A percentile compares a stretch with the other conserved stretches of the same genome.
Evolutionary conservation across 495 filamentous ascomycete genomes (phyloP).

Genomic region (Immersiella caudata): DNA sequence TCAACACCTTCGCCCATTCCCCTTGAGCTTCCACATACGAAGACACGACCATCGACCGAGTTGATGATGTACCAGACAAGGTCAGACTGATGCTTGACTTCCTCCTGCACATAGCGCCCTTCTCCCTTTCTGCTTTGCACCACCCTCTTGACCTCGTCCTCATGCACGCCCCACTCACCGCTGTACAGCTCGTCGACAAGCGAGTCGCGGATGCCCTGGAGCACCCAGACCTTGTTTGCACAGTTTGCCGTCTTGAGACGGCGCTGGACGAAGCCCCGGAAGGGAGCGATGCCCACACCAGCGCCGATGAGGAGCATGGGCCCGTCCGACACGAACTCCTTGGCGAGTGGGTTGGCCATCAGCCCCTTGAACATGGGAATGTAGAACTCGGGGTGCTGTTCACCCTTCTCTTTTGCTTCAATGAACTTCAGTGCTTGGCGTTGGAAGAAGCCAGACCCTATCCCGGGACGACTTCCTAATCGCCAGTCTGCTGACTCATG

Average conservation of each 20-base stretch:
- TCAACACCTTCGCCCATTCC: conserved; percentile 99
- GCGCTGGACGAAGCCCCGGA: conserved; percentile 95
- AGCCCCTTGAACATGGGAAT: conserved; percentile 97
- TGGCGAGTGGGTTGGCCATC: conserved; percentile 96
- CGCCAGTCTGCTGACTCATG: conserved; percentile 86
- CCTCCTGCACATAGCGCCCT: conserved; percentile 84
- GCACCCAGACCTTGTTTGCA: conserved; percentile 98
- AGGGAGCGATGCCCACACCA: conserved; percentile 94
- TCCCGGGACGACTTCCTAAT: conserved; percentile 64
- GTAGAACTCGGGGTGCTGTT: conserved; percentile 62
- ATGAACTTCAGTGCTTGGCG: conserved; percentile 71
- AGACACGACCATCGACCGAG: conserved; percentile 86
- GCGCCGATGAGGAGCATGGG: conserved; percentile 98
- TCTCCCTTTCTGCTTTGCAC: conserved; percentile 82
- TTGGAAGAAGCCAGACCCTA: conserved; percentile 85
- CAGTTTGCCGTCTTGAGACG: conserved; percentile 94
- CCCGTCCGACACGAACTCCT: conserved; percentile 84
- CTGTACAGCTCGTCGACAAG: conserved; percentile 92
- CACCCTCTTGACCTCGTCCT: conserved; percentile 88
- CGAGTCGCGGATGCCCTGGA: conserved; percentile 93
- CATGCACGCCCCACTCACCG: conserved; percentile 94
- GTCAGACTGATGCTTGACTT: conserved; percentile 84
- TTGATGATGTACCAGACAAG: conserved; percentile 97
- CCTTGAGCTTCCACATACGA: conserved; percentile 91
- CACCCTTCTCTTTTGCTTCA: conserved; percentile 61